Evolutionary conservation across 129 eudicot genomes (phyloP), one percentile per base, ranked within the genome.

Genomic region (Cynara cardunculus): DNA sequence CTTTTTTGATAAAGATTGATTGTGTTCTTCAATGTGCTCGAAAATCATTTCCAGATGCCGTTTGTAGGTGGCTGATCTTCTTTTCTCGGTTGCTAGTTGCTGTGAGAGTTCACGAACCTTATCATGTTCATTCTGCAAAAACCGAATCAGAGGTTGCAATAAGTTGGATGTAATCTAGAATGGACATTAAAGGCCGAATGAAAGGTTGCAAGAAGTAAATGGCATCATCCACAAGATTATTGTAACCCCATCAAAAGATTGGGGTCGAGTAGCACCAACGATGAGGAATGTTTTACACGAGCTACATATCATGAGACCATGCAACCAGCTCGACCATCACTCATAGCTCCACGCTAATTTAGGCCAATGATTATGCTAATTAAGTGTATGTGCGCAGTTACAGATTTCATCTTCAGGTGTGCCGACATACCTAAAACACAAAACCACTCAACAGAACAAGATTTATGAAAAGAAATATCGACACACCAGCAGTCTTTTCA

Each of bases 11-110:
- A 95, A 82, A 53, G 90, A 87, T 75, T 84, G 86, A 74, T 92
- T 90, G 88, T 95, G 96, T 84, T 92, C 99, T 56, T 95, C 97
- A 31, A 95, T 89, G 84, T 92, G 97, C 87, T 90, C 95, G 31
- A 92, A 89, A 12, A 95, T 71, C 90, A 89, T 83, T 77, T 95
- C 97, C 86, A 95, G 84, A 53, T 90, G 97, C 79, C 94, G 85
- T 84, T 92, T 95, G 69, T 95, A 95, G 12, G 94, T 87, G 32
- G 97, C 97, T 11, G 91, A 85, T 80, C 93, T 86, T 83, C 89
- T 92, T 83, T 88, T 92, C 89, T 95, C 99, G 0, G 87, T 80
- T 3, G 99, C 97, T 80, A 95, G 89, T 85, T 95, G 99, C 26
- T 95, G 97, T 24, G 99, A 87, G 14, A 95, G 89, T 69, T 95